Percentiles rank a stretch among this genome's conserved stretches.
Conservation (phyloP, 306 rosid species). For the Medicago ruthenica region DNA sequence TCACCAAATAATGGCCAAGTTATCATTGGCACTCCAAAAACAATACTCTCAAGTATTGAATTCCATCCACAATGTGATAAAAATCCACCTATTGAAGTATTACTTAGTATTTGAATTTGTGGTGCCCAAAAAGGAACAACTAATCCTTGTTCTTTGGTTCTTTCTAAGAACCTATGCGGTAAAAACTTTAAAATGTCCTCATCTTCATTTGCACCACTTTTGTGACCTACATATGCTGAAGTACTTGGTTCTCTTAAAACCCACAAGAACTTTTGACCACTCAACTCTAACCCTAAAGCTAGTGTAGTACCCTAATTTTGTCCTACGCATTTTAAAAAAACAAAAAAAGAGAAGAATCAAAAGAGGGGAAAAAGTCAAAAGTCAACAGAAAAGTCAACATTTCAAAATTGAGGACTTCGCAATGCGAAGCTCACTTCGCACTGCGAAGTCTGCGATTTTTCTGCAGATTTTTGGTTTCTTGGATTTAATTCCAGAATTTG, state of each 20-base stretch:
- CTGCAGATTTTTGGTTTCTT: no score
- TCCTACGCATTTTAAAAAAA: no score
- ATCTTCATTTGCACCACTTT: neutral
- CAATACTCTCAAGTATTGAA: slow-evolving; percentile 38
- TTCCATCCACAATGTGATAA: slow-evolving; percentile 45
- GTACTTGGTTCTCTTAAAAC: slow-evolving; percentile 29
- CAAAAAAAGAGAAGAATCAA: no score
- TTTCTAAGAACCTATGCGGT: neutral
- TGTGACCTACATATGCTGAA: neutral
- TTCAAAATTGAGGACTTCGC: no score
- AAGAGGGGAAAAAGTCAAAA: no score
- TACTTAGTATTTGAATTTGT: slow-evolving; percentile 21
- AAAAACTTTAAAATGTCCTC: neutral
- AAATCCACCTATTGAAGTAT: slow-evolving; percentile 39
- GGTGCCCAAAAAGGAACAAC: slow-evolving; percentile 41
- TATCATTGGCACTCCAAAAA: slow-evolving; percentile 38
- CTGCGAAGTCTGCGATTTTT: no score
- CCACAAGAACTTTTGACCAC: slow-evolving; percentile 32
- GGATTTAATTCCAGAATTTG: no score
- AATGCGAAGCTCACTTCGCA: no score
- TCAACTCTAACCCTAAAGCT: neutral
- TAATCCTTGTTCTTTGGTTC: neutral
- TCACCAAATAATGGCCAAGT: slow-evolving; percentile 41
- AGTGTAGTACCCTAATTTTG: no score
- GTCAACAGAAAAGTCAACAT: no score